A percentile compares a stretch with the other conserved stretches of the same genome.
These are phyloP conservation scores for Ottelia alismoides DNA, from an alignment of 106 monocot genomes.

Conservation along the genomic window DNA sequence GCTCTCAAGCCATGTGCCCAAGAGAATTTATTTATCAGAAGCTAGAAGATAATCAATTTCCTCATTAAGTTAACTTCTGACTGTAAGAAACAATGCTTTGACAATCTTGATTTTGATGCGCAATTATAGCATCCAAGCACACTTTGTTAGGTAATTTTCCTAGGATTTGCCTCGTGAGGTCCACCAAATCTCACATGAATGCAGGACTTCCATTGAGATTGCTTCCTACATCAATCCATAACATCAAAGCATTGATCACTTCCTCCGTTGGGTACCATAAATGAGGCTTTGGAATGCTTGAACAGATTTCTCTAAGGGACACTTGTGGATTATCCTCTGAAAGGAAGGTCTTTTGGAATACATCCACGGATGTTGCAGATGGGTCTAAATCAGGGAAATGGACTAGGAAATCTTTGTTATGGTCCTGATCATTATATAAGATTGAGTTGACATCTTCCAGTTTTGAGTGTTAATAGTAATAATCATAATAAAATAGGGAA, in stretches of 20 bases:
- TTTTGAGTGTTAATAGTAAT: no score
- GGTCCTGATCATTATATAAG: slow-evolving; percentile 39
- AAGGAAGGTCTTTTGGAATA: slow-evolving; percentile 3
- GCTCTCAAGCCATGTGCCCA: slow-evolving; percentile 82
- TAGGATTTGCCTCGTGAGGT: slow-evolving; percentile 77
- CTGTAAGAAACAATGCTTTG: slow-evolving; percentile 27
- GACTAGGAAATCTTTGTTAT: slow-evolving; percentile 84
- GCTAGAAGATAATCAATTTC: slow-evolving; percentile 72
- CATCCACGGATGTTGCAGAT: slow-evolving; percentile 14
- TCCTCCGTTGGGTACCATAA: slow-evolving; percentile 90
- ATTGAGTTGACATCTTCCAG: not conserved
- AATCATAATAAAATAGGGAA: no score
- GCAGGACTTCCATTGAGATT: slow-evolving; percentile 47
- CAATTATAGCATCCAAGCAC: slow-evolving; percentile 47
- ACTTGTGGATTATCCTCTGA: slow-evolving; percentile 21
- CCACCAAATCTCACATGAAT: slow-evolving; percentile 93
- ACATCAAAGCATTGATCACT: slow-evolving; percentile 51
- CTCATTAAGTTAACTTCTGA: slow-evolving; percentile 57
- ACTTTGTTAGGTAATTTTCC: slow-evolving; percentile 77
- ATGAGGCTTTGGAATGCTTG: slow-evolving; percentile 50
- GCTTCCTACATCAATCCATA: slow-evolving; percentile 64
- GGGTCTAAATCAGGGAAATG: slow-evolving; percentile 71
- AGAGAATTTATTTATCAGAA: slow-evolving; percentile 82
- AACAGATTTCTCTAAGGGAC: slow-evolving; percentile 45
- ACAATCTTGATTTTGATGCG: slow-evolving; percentile 40